Evolutionary conservation across 2,329 filamentous ascomycete genomes (phyloP), one percentile per base, ranked within the genome.

Genomic region (Talaromyces sp.): DNA sequence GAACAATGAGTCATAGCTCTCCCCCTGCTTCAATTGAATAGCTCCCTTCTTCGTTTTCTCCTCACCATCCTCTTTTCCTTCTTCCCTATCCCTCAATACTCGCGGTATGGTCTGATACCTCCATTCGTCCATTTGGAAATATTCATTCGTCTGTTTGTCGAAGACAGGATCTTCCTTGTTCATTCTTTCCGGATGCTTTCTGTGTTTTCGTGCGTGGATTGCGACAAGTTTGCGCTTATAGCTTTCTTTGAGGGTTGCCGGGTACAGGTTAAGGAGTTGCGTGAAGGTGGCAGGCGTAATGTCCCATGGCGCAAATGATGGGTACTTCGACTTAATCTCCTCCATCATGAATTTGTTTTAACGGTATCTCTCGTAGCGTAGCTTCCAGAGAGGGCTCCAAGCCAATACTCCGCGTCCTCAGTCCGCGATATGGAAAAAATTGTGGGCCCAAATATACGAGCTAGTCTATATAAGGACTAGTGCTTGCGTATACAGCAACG

Each of bases 101-200:
- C 35, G 61, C 0, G 78, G 77, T 19, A 81, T 66, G 13, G 43
- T 67, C 27, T 73, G 71, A 68, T 79, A 81, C 35, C 80, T 72
- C 74, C 76, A 80, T 10, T 61, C 54, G 68, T 81, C 78, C 31
- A 80, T 66, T 37, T 72, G 58, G 8, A 76, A 39, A 31, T 76
- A 78, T 7, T 69, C 71, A 0, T 71, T 61, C 37, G 72, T 62
- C 43, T 73, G 73, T 41, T 60, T 68, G 10, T 64, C 31, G 27
- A 52, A 65, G 2, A 49, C 59, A 16, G 60, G 49, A 41, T 59
- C 41, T 1, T 39, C 33, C 19, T 58, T 66, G 43, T 68, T 69
- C 33, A 68, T n/a, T 22, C 57, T 57, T 14, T 66, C 64, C 5
- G 64, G 60, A 11, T 63, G 41, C 60, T 66, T 63, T 54, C 60